Evolutionary conservation across 495 filamentous ascomycete species (phyloP).

Genomic region (Xanthoparmelia taractica): DNA sequence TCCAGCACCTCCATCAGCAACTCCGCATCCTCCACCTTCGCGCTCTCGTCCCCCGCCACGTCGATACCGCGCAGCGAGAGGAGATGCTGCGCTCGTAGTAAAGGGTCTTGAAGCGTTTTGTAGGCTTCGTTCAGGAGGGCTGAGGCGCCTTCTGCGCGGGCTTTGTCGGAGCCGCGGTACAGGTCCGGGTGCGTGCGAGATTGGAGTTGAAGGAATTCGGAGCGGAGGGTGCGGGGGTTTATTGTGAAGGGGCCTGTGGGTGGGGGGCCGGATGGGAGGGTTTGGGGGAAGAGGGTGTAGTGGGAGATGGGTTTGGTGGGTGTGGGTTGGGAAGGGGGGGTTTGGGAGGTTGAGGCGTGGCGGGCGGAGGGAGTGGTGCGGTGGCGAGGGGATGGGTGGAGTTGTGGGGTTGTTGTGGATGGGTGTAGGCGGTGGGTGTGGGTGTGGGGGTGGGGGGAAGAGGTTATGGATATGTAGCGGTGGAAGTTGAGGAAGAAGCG

Average conservation of each 20-base stretch:
- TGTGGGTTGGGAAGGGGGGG: conserved; percentile 32
- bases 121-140: conserved; percentile 84
- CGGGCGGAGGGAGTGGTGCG: neutral
- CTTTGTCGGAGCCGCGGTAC: conserved; percentile 49
- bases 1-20: conserved; percentile 85
- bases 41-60: conserved; percentile 53
- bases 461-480: neutral
- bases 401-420: neutral
- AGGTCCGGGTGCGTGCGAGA: conserved; percentile 75
- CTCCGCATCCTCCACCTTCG: conserved; percentile 54
- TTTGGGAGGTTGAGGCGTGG: conserved; percentile 2
- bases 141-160: conserved; percentile 61
- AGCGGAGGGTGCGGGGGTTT: conserved; percentile 55
- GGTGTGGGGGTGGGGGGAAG: neutral
- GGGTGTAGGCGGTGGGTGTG: too few relatives aligned
- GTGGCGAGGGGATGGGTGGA: too few relatives aligned
- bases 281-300: conserved; percentile 83
- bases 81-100: conserved; percentile 78
- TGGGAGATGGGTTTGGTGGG: conserved; percentile 32
- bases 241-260: conserved; percentile 69
- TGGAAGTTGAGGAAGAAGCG: too few relatives aligned
- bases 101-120: conserved; percentile 66
- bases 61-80: conserved; percentile 60
- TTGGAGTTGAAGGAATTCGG: conserved; percentile 83
- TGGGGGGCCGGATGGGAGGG: conserved; percentile 73